phyloP scores from a whole-genome alignment of 164 flowering plant species.

The Berberis vulgaris region DNA sequence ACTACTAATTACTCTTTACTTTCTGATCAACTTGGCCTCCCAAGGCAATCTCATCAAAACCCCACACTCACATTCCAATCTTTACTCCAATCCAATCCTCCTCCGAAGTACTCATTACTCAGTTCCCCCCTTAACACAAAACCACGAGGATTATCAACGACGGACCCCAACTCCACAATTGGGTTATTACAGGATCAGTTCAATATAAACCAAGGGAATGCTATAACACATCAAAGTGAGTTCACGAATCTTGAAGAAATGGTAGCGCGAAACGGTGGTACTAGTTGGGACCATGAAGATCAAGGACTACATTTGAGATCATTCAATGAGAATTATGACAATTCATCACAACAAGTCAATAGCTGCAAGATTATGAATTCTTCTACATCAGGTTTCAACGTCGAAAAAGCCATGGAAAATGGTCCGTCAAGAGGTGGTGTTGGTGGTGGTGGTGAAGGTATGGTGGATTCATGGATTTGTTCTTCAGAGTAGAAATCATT shows the following conservation, averaged over 20 bases:
- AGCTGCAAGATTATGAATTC: slow-evolving; percentile 32
- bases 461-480: slow-evolving; percentile 57
- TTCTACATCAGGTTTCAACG: slow-evolving; percentile 24
- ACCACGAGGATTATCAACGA: not conserved
- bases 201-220: slow-evolving; percentile 6
- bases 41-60: slow-evolving; percentile 20
- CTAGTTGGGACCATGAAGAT: slow-evolving; percentile 11
- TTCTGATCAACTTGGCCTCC: slow-evolving; percentile 20
- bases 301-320: slow-evolving; percentile 17
- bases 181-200: slow-evolving; percentile 9
- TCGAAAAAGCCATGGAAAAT: slow-evolving; percentile 36
- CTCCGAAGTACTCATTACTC: slow-evolving; percentile 10
- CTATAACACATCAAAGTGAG: slow-evolving; percentile 10
- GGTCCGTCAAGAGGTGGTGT: slow-evolving; percentile 26
- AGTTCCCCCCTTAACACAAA: slow-evolving; percentile 4
- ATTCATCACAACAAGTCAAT: slow-evolving; percentile 4
- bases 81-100: slow-evolving; percentile 12
- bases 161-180: not conserved
- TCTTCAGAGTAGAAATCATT: slow-evolving; percentile 25
- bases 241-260: slow-evolving; percentile 10
- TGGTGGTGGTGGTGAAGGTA: slow-evolving; percentile 29
- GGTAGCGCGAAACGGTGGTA: slow-evolving; percentile 9
- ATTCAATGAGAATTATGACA: slow-evolving; percentile 18
- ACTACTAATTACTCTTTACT: slow-evolving; percentile 16
- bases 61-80: slow-evolving; percentile 36